Conservation (phyloP, 306 rosid species). For the Lithocarpus polystachyus region DNA sequence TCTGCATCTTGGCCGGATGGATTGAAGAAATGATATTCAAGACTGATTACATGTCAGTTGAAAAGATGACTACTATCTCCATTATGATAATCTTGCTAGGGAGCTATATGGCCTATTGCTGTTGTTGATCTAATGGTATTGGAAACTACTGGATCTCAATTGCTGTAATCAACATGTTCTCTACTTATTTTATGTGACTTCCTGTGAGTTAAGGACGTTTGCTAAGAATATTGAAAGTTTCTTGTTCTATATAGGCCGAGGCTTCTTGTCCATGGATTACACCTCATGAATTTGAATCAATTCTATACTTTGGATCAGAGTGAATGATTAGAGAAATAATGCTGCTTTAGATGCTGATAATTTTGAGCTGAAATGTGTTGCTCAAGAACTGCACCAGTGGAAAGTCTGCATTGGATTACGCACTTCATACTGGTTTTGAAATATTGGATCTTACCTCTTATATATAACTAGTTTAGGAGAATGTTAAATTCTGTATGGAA, state of each 20-base stretch:
- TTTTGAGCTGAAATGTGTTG: conserved; percentile 11
- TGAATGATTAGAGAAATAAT: not conserved
- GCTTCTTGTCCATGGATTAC: not conserved
- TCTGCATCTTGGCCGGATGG: too few species aligned
- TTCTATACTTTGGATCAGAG: not conserved
- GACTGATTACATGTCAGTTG: not conserved
- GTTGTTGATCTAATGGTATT: not conserved
- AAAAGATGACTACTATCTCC: not conserved
- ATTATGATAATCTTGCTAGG: not conserved
- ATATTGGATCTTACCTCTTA: not conserved
- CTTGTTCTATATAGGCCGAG: not conserved
- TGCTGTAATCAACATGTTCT: not conserved
- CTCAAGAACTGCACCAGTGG: not conserved
- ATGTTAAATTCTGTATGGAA: not conserved
- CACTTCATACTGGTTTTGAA: not conserved
- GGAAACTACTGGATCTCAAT: not conserved
- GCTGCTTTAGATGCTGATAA: not conserved
- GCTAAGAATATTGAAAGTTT: not conserved
- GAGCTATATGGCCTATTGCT: not conserved
- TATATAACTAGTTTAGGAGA: not conserved
- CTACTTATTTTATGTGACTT: not conserved
- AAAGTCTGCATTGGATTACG: not conserved
- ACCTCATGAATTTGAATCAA: not conserved
- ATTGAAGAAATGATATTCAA: not conserved
- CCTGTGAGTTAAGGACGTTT: not conserved